These are phyloP conservation scores for Leishmania guyanensis DNA, from an alignment of 208 protist species.

Conservation along the genomic window DNA sequence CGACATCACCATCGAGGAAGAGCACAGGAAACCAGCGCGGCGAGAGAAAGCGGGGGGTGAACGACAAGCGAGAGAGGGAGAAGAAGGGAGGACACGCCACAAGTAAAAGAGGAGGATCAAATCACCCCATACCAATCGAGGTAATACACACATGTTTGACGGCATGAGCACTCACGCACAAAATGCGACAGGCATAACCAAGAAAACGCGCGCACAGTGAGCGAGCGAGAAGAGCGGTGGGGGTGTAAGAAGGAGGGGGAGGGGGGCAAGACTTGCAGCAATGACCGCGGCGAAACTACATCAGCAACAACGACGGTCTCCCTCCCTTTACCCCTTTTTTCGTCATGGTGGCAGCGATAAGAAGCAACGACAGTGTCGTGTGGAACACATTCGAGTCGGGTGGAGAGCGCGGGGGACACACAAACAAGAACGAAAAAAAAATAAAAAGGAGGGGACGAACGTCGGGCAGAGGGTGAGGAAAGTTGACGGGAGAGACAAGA, in stretches of 20 bases:
- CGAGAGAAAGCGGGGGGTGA: background rate
- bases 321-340: background rate
- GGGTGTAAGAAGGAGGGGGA: no score
- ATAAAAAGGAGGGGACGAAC: background rate
- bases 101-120: constrained; percentile 9
- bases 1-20: background rate
- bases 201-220: background rate
- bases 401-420: background rate
- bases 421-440: background rate
- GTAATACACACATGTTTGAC: background rate
- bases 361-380: background rate
- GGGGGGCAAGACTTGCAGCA: background rate
- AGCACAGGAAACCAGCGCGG: background rate
- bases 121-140: background rate
- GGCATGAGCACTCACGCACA: background rate
- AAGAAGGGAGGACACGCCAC: background rate
- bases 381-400: background rate
- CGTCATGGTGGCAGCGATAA: background rate
- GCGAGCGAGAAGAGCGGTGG: background rate
- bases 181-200: background rate
- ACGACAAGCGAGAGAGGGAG: constrained; percentile 1
- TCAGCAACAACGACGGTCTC: background rate
- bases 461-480: background rate
- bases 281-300: background rate
- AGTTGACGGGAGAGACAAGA: background rate